Base-by-base conservation (phyloP, 805 yeast species). In the Yamadazyma laniorum region DNA sequence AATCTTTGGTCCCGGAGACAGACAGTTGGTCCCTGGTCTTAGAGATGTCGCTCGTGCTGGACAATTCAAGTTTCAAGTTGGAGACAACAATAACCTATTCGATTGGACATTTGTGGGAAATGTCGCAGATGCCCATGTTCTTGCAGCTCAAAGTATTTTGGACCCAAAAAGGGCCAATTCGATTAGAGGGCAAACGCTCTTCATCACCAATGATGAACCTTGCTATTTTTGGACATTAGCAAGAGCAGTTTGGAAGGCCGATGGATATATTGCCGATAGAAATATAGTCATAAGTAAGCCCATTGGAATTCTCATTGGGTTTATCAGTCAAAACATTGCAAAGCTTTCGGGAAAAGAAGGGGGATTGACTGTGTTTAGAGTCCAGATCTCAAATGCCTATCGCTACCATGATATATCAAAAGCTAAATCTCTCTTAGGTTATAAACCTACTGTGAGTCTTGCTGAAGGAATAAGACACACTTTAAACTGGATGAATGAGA, bases 31-130 rank as follows among this genome's bases (percentile, higher is more conserved):
- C 32, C 99, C 99, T 9, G 95, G 95, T 3, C 70, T 93, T 42
- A 79, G 96, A 55, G 74, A 74, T 12, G 96, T 87, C 30, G 89
- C 95, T 3, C 74, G 75, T 42, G 66, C 77, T 38, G 95, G 95
- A 6, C 96, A 91, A 61, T 83, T 93, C 16, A 85, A 85, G 60
- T 87, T 87, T 61, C 99, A 93, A 64, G 72, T 93, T 34, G 99
- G 99, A 48, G 95, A 88, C 58, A 93, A 93, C 65, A 80, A 85
- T 59, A 93, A 93, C 57, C 64, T 93, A 39, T 93, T 91, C 53
- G 99, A 93, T 59, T 90, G 96, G 86, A 88, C 98, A 0, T 93
- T 89, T 56, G 98, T 84, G n/a, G 98, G 97, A 9, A 93, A 93
- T 62, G 98, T 95, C 27, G 98, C 99, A 0, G 95, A 89, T 61